Percentiles rank a stretch among this genome's conserved stretches.
Evolutionary conservation across 1,139 yeast species (phyloP).

Genomic region (Yamadazyma kanchanaburiensis): DNA sequence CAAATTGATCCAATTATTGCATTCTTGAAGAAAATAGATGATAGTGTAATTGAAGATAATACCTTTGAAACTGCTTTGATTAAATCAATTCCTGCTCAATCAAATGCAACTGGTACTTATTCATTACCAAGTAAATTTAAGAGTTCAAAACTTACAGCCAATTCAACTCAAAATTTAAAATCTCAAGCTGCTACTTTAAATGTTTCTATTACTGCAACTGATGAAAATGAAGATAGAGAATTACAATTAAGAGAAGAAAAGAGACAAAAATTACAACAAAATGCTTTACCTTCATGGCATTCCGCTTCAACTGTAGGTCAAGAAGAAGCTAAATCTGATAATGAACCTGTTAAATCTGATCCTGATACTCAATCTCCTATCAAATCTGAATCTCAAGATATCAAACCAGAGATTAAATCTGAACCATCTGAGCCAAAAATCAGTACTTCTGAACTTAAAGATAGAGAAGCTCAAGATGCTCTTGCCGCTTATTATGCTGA

Average conservation of each 20-base stretch:
- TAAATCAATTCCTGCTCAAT: conserved; percentile 79
- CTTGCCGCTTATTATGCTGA: conserved; percentile 77
- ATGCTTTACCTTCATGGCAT: conserved; percentile 97
- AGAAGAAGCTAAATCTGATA: conserved; percentile 9
- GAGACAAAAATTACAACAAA: conserved; percentile 77
- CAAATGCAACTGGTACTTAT: conserved; percentile 63
- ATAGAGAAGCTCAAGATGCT: conserved; percentile 70
- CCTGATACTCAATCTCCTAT: conserved; percentile 1
- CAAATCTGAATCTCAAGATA: conserved; percentile 1
- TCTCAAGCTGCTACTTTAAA: conserved; percentile 79
- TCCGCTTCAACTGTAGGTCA: conserved; percentile 81
- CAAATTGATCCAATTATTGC: conserved; percentile 88
- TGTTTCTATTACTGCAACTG: conserved; percentile 89
- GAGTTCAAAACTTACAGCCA: conserved; percentile 26
- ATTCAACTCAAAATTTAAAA: conserved; percentile 32
- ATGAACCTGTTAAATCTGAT: background rate
- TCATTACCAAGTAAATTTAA: conserved; percentile 39
- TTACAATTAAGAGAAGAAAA: conserved; percentile 65
- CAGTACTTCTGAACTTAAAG: conserved; percentile 36
- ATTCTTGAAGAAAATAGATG: conserved; percentile 82
- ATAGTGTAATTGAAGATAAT: conserved; percentile 79
- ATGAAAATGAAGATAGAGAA: conserved; percentile 70
- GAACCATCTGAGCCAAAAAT: conserved; percentile 9
- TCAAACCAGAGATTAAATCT: too few species aligned
- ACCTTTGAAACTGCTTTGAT: conserved; percentile 79